Percentiles rank a stretch among this genome's conserved stretches.
These are phyloP conservation scores for Nyssa sinensis DNA, from an alignment of 148 eudicot species.

Conservation along the genomic window DNA sequence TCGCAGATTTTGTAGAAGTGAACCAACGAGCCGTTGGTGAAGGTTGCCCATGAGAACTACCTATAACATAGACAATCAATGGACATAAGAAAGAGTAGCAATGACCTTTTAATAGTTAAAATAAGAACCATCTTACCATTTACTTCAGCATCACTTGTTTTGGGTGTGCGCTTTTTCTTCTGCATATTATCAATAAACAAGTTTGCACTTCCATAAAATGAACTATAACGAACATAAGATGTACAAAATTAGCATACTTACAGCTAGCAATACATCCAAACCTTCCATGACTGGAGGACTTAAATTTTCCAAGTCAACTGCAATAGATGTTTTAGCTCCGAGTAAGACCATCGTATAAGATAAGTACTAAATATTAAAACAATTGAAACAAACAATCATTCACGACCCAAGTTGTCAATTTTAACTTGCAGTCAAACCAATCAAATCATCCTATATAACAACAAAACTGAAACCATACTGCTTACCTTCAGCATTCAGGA, in stretches of 20 bases:
- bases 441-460: not conserved
- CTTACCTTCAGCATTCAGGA: slow-evolving; percentile 46
- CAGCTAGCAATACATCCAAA: slow-evolving; percentile 51
- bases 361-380: not conserved
- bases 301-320: slow-evolving; percentile 75
- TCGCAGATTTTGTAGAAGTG: slow-evolving; percentile 57
- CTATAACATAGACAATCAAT: slow-evolving; percentile 32
- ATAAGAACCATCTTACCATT: slow-evolving; percentile 40
- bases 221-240: not conserved
- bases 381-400: not conserved
- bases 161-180: slow-evolving; percentile 52
- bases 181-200: slow-evolving; percentile 29
- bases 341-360: not conserved
- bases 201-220: slow-evolving; percentile 2
- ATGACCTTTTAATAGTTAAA: not conserved
- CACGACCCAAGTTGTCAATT: not conserved
- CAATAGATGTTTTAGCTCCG: slow-evolving; percentile 4
- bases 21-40: slow-evolving; percentile 65
- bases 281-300: slow-evolving; percentile 75
- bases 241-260: slow-evolving; percentile 33
- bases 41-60: slow-evolving; percentile 39
- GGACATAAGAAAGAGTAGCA: not conserved
- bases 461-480: not conserved
- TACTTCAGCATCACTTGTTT: slow-evolving; percentile 38
- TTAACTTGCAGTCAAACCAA: not conserved